phyloP scores from a whole-genome alignment of 805 yeast genomes.

The Priceomyces haplophilus region DNA sequence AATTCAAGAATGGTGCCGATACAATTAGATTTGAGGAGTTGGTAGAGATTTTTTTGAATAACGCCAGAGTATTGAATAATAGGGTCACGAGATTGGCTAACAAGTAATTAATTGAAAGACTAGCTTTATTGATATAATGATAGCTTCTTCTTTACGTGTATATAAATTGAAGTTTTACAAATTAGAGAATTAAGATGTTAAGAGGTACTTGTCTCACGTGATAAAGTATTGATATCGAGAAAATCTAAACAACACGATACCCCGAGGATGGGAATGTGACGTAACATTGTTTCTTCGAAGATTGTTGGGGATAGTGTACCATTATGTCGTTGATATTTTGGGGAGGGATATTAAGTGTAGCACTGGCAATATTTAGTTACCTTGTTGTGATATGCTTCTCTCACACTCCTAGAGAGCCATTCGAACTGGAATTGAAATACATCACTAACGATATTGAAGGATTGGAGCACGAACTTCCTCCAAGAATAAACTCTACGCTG shows the following conservation, averaged over 20 bases:
- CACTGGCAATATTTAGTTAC: constrained; percentile 28
- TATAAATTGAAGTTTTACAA: background rate
- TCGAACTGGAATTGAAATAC: constrained; percentile 51
- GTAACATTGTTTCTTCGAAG: too few relatives aligned
- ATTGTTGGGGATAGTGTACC: too few relatives aligned
- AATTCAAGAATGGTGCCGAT: constrained; percentile 36
- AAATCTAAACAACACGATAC: background rate
- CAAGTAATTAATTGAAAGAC: constrained; percentile 4
- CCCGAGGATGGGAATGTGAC: background rate
- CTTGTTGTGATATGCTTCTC: constrained; percentile 46
- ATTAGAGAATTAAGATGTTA: background rate
- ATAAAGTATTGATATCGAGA: background rate
- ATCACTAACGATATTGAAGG: constrained; percentile 43
- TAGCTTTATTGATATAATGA: background rate
- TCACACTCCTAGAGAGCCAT: constrained; percentile 60
- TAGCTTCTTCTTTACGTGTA: background rate
- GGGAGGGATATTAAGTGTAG: background rate
- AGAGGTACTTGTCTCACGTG: too few relatives aligned
- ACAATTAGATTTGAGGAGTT: constrained; percentile 41
- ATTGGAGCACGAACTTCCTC: constrained; percentile 30
- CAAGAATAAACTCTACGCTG: constrained; percentile 23
- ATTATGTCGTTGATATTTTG: background rate
- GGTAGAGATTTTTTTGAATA: constrained; percentile 43
- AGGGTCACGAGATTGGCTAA: constrained; percentile 41
- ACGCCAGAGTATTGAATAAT: constrained; percentile 43